Evolutionary conservation across 1,139 yeast genomes (phyloP).

Genomic region (Candida neerlandica): DNA sequence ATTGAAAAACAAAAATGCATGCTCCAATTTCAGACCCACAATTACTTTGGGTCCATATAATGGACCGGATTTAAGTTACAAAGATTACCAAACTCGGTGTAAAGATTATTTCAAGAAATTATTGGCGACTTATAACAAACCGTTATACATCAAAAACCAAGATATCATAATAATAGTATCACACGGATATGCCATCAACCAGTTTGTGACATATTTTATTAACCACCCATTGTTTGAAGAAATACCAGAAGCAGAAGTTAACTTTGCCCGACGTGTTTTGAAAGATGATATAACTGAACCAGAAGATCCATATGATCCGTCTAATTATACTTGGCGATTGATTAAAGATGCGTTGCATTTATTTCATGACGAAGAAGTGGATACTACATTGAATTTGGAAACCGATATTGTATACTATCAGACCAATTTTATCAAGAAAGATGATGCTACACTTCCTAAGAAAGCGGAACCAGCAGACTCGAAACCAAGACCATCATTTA

Average conservation of each 20-base stretch:
- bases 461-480: slow-evolving; percentile 11
- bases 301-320: slow-evolving; percentile 20
- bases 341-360: slow-evolving; percentile 38
- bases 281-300: slow-evolving; percentile 16
- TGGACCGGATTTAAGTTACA: slow-evolving; percentile 45
- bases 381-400: slow-evolving; percentile 40
- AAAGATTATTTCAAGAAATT: slow-evolving; percentile 46
- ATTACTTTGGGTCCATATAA: slow-evolving; percentile 49
- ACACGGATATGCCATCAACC: slow-evolving; percentile 48
- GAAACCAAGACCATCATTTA: slow-evolving; percentile 35
- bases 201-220: slow-evolving; percentile 43
- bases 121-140: slow-evolving; percentile 49
- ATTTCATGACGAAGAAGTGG: slow-evolving; percentile 29
- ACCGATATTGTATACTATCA: slow-evolving; percentile 50
- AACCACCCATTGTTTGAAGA: slow-evolving; percentile 52
- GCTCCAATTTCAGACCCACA: slow-evolving; percentile 51
- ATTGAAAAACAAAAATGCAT: slow-evolving; percentile 36
- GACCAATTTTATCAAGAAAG: slow-evolving; percentile 46
- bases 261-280: slow-evolving; percentile 32
- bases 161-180: slow-evolving; percentile 45
- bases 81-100: slow-evolving; percentile 45
- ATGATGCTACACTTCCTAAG: slow-evolving; percentile 27
- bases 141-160: slow-evolving; percentile 32
- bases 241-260: slow-evolving; percentile 45
- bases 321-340: slow-evolving; percentile 34